Percentiles rank a stretch among this genome's conserved stretches.
Conservation (phyloP, 2,329 filamentous ascomycete species). For the Penicillium sp. region DNA sequence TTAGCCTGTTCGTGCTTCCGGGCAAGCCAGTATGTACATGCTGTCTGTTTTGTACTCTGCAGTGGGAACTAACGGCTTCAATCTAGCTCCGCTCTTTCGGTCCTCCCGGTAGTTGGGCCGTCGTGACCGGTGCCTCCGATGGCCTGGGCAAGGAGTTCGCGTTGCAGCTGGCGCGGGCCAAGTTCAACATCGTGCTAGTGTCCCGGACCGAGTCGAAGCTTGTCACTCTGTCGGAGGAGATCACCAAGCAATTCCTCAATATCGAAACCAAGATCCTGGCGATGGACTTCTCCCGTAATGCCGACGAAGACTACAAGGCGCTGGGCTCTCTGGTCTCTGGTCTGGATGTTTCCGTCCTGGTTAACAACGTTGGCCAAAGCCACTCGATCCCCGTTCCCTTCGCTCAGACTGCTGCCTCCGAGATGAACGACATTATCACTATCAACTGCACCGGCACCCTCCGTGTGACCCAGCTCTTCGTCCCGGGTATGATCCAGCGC, state of each 20-base stretch:
- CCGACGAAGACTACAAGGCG: conserved; percentile 72
- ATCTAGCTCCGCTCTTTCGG: conserved; percentile 80
- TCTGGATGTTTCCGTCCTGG: conserved; percentile 76
- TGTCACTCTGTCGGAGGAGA: conserved; percentile 67
- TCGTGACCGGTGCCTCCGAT: conserved; percentile 92
- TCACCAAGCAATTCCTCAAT: conserved; percentile 62
- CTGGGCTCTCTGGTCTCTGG: conserved; percentile 64
- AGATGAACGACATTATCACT: conserved; percentile 84
- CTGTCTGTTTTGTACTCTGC: background rate
- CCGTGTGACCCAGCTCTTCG: conserved; percentile 77
- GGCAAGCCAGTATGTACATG: conserved; percentile 44
- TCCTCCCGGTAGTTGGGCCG: conserved; percentile 85
- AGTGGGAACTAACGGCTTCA: conserved; percentile 12
- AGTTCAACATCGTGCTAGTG: conserved; percentile 91
- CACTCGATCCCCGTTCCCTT: conserved; percentile 92
- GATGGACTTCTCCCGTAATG: conserved; percentile 86
- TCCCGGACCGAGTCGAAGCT: conserved; percentile 95
- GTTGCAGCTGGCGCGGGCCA: conserved; percentile 79
- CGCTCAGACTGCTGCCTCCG: conserved; percentile 68
- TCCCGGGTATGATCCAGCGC: conserved; percentile 76
- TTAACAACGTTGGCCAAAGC: conserved; percentile 96
- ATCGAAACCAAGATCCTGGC: conserved; percentile 72
- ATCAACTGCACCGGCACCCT: conserved; percentile 94
- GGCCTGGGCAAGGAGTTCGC: conserved; percentile 97
- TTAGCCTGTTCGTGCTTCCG: conserved; percentile 64